These are phyloP conservation scores for Penicillium canescens DNA, from an alignment of 495 filamentous ascomycete species.

Conservation along the genomic window DNA sequence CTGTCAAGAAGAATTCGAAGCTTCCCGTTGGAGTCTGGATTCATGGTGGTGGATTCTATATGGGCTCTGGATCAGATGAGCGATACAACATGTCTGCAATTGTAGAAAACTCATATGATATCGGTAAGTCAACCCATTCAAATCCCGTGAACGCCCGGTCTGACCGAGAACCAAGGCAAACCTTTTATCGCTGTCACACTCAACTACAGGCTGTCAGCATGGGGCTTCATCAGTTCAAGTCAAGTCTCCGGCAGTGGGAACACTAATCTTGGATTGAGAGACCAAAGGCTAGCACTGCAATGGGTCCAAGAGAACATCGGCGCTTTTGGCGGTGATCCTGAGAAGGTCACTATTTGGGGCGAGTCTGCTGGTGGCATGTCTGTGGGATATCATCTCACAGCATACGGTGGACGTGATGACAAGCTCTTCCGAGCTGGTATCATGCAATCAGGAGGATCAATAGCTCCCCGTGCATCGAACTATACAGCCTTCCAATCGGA, in stretches of 20 bases:
- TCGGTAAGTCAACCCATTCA: slow-evolving; percentile 29
- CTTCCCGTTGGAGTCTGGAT: slow-evolving; percentile 58
- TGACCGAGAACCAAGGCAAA: slow-evolving; percentile 26
- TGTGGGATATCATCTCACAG: slow-evolving; percentile 51
- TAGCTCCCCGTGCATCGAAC: slow-evolving; percentile 30
- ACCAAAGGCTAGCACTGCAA: slow-evolving; percentile 61
- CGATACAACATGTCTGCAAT: slow-evolving; percentile 57
- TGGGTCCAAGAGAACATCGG: slow-evolving; percentile 62
- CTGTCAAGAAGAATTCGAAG: slow-evolving; percentile 27
- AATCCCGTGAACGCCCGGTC: neutral
- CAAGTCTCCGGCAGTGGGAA: slow-evolving; percentile 40
- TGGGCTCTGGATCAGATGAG: slow-evolving; percentile 47
- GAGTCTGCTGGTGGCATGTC: slow-evolving; percentile 59
- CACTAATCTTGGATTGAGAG: slow-evolving; percentile 58
- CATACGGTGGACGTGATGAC: slow-evolving; percentile 51
- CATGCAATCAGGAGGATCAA: slow-evolving; percentile 48
- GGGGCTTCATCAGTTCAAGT: slow-evolving; percentile 50
- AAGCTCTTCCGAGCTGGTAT: slow-evolving; percentile 47
- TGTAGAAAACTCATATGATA: slow-evolving; percentile 49
- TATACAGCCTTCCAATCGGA: slow-evolving; percentile 34
- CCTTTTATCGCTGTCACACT: slow-evolving; percentile 63
- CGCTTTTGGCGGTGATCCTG: slow-evolving; percentile 55
- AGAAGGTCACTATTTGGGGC: slow-evolving; percentile 69
- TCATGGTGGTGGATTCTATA: slow-evolving; percentile 58
- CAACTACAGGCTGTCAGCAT: slow-evolving; percentile 58